phyloP scores from a whole-genome alignment of 108 stramenopile species.

The Nitzschia sp. region DNA sequence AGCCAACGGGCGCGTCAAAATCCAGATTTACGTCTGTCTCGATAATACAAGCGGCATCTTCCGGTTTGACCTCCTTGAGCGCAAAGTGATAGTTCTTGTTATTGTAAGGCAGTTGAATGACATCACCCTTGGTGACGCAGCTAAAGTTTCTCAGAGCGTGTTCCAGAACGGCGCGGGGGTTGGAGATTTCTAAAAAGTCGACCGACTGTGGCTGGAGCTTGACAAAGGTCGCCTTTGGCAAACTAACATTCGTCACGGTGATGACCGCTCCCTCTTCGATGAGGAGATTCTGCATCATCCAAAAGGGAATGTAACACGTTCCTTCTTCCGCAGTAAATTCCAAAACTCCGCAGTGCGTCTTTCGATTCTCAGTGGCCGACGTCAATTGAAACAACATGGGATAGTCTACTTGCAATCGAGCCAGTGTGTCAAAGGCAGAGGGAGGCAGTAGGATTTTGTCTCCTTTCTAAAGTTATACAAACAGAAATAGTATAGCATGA shows the following conservation, averaged over 20 bases:
- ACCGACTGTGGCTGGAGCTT: conserved; percentile 98
- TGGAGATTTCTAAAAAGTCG: conserved; percentile 99
- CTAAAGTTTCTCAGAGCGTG: conserved; percentile 93
- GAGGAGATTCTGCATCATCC: conserved; percentile 98
- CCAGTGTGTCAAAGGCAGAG: conserved; percentile 95
- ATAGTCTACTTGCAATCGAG: conserved; percentile 92
- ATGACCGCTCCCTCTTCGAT: conserved; percentile 91
- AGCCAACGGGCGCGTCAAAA: conserved; percentile 94
- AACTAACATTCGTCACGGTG: conserved; percentile 91
- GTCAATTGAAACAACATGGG: conserved; percentile 94
- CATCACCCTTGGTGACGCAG: conserved; percentile 97
- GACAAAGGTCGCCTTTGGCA: conserved; percentile 96
- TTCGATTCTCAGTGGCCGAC: conserved; percentile 32
- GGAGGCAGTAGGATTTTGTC: conserved; percentile 99
- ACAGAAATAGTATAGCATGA: no score
- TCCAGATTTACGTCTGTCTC: conserved; percentile 96
- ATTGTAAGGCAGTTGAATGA: conserved; percentile 97
- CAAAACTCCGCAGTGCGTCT: conserved; percentile 95
- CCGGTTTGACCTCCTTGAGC: conserved; percentile 90
- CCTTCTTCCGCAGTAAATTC: conserved; percentile 99
- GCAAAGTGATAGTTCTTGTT: conserved; percentile 94
- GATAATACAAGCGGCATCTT: conserved; percentile 93
- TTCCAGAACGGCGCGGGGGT: conserved; percentile 98
- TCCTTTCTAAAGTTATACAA: conserved; percentile 54
- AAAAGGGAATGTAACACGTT: conserved; percentile 96